phyloP scores from a whole-genome alignment of 139 green algal genomes.

The Asterochloris sp. region DNA sequence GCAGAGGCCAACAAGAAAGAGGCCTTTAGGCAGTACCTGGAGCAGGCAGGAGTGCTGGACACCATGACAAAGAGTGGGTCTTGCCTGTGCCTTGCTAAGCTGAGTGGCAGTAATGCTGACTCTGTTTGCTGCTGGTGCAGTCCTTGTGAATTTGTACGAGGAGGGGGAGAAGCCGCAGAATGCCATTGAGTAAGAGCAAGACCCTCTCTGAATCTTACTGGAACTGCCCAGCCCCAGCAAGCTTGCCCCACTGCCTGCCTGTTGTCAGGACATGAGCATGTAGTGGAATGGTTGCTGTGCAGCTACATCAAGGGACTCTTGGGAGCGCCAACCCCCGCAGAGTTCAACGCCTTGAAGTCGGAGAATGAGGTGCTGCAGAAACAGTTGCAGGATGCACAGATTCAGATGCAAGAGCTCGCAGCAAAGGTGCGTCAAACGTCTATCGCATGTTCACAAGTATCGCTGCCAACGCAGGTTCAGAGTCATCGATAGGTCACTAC shows the following conservation, averaged over 20 bases:
- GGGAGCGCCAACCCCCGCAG: conserved; percentile 14
- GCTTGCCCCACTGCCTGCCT: too few relatives aligned
- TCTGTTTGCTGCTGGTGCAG: conserved; percentile 3
- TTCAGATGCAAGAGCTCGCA: conserved; percentile 7
- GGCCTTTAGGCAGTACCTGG: conserved; percentile 25
- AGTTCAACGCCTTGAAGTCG: conserved; percentile 17
- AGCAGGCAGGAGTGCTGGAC: conserved; percentile 21
- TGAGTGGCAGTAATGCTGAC: background rate
- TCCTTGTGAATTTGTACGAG: conserved; percentile 27
- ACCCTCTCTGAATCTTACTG: background rate
- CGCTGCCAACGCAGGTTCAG: too few relatives aligned
- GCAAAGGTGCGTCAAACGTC: background rate
- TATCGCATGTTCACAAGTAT: too few relatives aligned
- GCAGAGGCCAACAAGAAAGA: conserved; percentile 18
- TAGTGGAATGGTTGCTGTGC: background rate
- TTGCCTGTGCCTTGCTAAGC: background rate
- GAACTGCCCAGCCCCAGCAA: too few relatives aligned
- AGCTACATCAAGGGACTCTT: conserved; percentile 22
- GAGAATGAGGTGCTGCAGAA: conserved; percentile 22
- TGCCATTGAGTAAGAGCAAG: background rate
- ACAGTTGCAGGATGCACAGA: background rate
- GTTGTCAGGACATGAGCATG: background rate
- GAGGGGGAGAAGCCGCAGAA: conserved; percentile 14
- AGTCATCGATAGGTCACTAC: too few relatives aligned
- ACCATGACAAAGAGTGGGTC: conserved; percentile 17